These are phyloP conservation scores for Penicillium fuscoglaucum DNA, from an alignment of 2,329 filamentous ascomycete species.

Conservation along the genomic window DNA sequence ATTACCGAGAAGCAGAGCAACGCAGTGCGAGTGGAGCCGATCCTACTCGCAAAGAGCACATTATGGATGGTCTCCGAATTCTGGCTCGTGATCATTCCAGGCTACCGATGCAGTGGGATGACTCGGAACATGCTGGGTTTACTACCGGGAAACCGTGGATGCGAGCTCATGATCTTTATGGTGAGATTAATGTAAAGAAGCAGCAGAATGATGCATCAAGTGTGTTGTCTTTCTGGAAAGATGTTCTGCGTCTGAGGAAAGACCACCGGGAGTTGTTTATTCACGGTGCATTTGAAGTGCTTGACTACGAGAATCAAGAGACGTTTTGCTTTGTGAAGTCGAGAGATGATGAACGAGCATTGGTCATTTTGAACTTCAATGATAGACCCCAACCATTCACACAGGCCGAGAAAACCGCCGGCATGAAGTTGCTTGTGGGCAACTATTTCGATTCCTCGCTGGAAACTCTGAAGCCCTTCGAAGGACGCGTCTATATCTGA, in stretches of 20 bases:
- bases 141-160: slow-evolving; percentile 61
- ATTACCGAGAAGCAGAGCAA: slow-evolving; percentile 44
- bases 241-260: slow-evolving; percentile 56
- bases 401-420: neutral
- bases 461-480: slow-evolving; percentile 18
- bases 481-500: slow-evolving; percentile 25
- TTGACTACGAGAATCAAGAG: slow-evolving; percentile 24
- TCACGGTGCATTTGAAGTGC: slow-evolving; percentile 23
- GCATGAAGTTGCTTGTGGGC: slow-evolving; percentile 22
- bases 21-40: slow-evolving; percentile 34
- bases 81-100: slow-evolving; percentile 62
- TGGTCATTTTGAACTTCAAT: slow-evolving; percentile 25
- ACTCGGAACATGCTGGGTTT: slow-evolving; percentile 60
- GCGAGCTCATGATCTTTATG: slow-evolving; percentile 52
- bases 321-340: slow-evolving; percentile 26
- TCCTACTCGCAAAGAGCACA: slow-evolving; percentile 14
- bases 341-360: slow-evolving; percentile 14
- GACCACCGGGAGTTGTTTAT: slow-evolving; percentile 57
- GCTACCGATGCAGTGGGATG: slow-evolving; percentile 68
- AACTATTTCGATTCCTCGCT: slow-evolving; percentile 13
- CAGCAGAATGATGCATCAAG: slow-evolving; percentile 50
- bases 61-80: slow-evolving; percentile 48
- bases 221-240: slow-evolving; percentile 61
- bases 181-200: slow-evolving; percentile 50
- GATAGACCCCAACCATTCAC: slow-evolving; percentile 13